Percentiles rank a stretch among this genome's conserved stretches.
Conservation (phyloP, 805 yeast genomes). For the Pichia californica region DNA sequence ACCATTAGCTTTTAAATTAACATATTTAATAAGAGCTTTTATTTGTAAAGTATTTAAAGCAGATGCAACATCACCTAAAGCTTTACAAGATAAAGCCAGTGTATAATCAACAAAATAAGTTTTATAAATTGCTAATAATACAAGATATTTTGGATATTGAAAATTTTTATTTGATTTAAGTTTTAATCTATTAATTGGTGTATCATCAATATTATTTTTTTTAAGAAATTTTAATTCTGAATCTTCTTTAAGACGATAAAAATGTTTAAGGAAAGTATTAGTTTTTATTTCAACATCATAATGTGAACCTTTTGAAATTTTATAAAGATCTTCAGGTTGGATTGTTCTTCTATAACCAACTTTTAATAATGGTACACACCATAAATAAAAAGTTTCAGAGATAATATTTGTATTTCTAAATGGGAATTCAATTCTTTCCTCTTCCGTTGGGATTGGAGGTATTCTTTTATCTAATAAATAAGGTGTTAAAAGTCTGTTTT, state of each 20-base stretch:
- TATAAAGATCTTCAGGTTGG: constrained; percentile 56
- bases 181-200: constrained; percentile 30
- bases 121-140: constrained; percentile 40
- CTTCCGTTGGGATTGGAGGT: constrained; percentile 48
- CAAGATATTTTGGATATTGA: constrained; percentile 37
- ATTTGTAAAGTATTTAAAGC: constrained; percentile 64
- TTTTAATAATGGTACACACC: constrained; percentile 59
- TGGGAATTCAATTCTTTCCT: constrained; percentile 45
- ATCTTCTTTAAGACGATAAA: constrained; percentile 27
- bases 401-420: constrained; percentile 33
- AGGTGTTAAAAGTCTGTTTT: constrained; percentile 31
- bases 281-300: constrained; percentile 37
- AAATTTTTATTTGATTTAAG: constrained; percentile 33
- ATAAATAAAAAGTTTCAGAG: constrained; percentile 47
- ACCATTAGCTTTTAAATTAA: constrained; percentile 44
- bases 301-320: constrained; percentile 32
- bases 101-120: constrained; percentile 44
- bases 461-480: constrained; percentile 29
- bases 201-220: constrained; percentile 26
- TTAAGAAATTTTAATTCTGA: constrained; percentile 29
- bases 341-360: constrained; percentile 69
- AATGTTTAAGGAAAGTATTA: constrained; percentile 29
- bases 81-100: constrained; percentile 35
- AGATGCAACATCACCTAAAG: constrained; percentile 39
- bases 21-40: constrained; percentile 56